Evolutionary conservation across 495 filamentous ascomycete genomes (phyloP), one percentile per base, ranked within the genome.

Genomic region (Penicillium cinerascens): DNA sequence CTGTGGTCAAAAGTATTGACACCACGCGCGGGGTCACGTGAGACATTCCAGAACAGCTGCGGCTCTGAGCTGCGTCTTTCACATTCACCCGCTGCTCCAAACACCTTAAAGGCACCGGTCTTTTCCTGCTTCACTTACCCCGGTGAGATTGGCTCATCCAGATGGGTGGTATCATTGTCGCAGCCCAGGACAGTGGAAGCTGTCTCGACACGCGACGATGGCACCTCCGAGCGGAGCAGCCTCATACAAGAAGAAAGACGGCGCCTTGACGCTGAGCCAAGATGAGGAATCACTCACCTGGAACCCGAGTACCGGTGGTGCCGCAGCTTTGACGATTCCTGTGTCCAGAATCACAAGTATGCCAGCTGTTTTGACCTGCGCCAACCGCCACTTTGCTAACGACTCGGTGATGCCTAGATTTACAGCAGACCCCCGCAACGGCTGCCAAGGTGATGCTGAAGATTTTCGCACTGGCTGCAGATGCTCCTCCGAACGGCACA

Each of bases 201-300:
- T 68, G 69, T 68, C 64, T 58, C 72, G 59, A 64, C 60, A 56
- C 60, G 61, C 59, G 62, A 73, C 65, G 61, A 77, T 77, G 72
- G 70, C 85, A 64, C 73, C 84, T 66, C 80, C 81, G 47, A 82
- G 80, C 68, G 89, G 84, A 62, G 79, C 80, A 52, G 86, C 89
- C 51, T 78, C 83, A 47, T 97, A 92, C 79, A 97, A 96, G 75
- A 98, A 98, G 78, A 91, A 92, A 74, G 91, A 97, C 77, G 93
- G 93, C 65, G 82, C 80, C 59, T 77, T 98, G 64, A 80, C 80
- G 42, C 73, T 96, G 44, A 78, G 87, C 23, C 73, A 77, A 29
- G 87, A 92, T 72, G 75, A 79, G 51, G 78, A 78, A 55, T 82
- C 81, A 33, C 78, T 98, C 40, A 84, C 82, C 64, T 98, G 92